Evolutionary conservation across 306 rosid genomes (phyloP).

Genomic region (Senna siamea): DNA sequence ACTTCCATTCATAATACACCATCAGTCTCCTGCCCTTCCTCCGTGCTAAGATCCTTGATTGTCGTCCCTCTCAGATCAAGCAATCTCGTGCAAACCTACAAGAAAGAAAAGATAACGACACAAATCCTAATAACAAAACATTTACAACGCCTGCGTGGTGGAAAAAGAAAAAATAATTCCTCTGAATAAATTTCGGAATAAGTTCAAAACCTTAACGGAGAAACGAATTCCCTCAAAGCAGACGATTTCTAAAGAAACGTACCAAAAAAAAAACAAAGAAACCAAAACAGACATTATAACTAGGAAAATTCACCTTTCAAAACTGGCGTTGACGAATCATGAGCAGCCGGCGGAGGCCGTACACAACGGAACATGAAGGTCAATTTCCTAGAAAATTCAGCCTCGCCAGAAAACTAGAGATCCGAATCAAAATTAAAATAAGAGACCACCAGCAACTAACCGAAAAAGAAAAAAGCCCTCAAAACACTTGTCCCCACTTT

Average conservation of each 20-base stretch:
- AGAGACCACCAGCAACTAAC: not conserved
- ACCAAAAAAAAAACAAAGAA: too few species aligned
- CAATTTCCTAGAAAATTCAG: constrained; percentile 8
- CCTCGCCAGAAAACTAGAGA: not conserved
- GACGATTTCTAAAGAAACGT: not conserved
- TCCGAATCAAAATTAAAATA: not conserved
- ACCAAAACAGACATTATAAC: not conserved
- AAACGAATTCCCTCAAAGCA: not conserved
- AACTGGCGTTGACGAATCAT: constrained; percentile 30
- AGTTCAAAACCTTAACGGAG: not conserved
- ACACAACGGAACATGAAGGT: not conserved
- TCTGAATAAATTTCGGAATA: not conserved
- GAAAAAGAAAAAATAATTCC: not conserved
- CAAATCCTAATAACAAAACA: constrained; percentile 18
- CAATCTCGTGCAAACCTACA: constrained; percentile 44
- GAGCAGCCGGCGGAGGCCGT: constrained; percentile 10
- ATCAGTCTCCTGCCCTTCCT: constrained; percentile 39
- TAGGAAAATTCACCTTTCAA: constrained; percentile 49
- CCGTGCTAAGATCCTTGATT: constrained; percentile 31
- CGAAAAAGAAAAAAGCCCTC: not conserved
- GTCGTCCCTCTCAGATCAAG: constrained; percentile 41
- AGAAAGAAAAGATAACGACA: constrained; percentile 13
- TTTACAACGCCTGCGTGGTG: not conserved
- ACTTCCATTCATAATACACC: constrained; percentile 14
- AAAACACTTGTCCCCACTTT: constrained; percentile 32